Evolutionary conservation across 371 early-diverging fungal genomes (phyloP).

Genomic region (Haplosporangium sp.): DNA sequence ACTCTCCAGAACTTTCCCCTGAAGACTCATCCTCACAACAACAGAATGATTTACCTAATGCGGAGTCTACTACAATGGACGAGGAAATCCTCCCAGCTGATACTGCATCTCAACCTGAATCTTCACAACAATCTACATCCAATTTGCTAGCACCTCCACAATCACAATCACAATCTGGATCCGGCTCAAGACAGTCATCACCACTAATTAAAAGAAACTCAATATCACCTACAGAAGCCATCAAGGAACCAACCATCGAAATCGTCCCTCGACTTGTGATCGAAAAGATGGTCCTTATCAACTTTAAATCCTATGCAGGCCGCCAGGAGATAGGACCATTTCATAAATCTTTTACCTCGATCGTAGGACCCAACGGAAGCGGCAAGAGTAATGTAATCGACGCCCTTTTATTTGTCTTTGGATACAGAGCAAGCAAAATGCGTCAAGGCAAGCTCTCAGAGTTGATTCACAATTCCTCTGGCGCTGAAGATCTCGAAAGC

Average conservation of each 20-base stretch:
- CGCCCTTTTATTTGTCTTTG: constrained; percentile 99
- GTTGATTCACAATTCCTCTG: constrained; percentile 96
- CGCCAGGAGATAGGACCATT: constrained; percentile 96
- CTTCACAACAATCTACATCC: constrained; percentile 23
- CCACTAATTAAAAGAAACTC: constrained; percentile 28
- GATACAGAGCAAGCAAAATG: constrained; percentile 99
- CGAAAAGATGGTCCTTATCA: constrained; percentile 89
- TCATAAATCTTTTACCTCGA: constrained; percentile 92
- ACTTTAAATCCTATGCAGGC: constrained; percentile 98
- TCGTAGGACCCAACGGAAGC: constrained; percentile 99
- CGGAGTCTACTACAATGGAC: constrained; percentile 10
- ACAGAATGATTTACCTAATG: neutral
- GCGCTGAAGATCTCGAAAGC: constrained; percentile 71
- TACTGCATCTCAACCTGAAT: neutral
- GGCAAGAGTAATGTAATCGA: constrained; percentile 99
- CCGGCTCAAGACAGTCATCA: constrained; percentile 20
- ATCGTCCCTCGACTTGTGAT: constrained; percentile 83
- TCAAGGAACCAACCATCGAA: constrained; percentile 38
- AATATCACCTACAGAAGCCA: constrained; percentile 13
- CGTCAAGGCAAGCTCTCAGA: constrained; percentile 97
- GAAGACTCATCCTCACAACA: neutral
- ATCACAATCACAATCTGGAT: neutral
- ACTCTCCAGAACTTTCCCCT: constrained; percentile 6
- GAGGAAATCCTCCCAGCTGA: neutral
- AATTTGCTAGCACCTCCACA: constrained; percentile 17